phyloP scores from a whole-genome alignment of 805 yeast genomes.

The Wickerhamiella musiphila region DNA sequence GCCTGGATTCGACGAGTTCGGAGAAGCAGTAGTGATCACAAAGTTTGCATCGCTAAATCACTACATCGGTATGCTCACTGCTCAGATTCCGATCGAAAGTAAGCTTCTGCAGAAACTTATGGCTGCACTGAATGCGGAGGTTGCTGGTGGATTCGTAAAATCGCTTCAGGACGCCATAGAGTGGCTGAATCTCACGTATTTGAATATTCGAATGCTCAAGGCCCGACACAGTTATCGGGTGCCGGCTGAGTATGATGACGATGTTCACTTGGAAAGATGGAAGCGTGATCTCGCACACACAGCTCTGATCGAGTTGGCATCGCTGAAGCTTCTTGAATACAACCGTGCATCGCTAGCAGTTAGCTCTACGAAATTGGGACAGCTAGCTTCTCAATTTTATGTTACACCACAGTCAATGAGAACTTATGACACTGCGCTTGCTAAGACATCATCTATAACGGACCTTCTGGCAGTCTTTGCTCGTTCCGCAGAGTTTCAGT shows the following conservation, averaged over 20 bases:
- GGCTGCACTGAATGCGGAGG: slow-evolving; percentile 73
- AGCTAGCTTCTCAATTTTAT: slow-evolving; percentile 74
- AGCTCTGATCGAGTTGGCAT: slow-evolving; percentile 43
- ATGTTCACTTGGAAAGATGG: slow-evolving; percentile 30
- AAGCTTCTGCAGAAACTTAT: slow-evolving; percentile 55
- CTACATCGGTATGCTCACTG: slow-evolving; percentile 77
- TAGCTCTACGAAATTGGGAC: slow-evolving; percentile 49
- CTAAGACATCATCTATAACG: slow-evolving; percentile 46
- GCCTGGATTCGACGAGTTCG: slow-evolving; percentile 81
- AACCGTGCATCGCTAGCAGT: slow-evolving; percentile 31
- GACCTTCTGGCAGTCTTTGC: slow-evolving; percentile 69
- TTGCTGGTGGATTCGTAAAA: slow-evolving; percentile 52
- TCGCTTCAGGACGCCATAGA: slow-evolving; percentile 46
- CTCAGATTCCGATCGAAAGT: slow-evolving; percentile 84
- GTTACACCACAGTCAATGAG: slow-evolving; percentile 60
- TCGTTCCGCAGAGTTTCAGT: slow-evolving; percentile 67
- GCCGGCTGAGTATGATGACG: slow-evolving; percentile 44
- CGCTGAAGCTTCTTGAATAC: slow-evolving; percentile 43
- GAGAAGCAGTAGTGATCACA: slow-evolving; percentile 88
- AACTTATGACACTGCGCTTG: slow-evolving; percentile 42
- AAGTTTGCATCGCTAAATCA: slow-evolving; percentile 73
- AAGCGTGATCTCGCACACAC: slow-evolving; percentile 59
- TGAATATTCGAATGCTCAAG: slow-evolving; percentile 58
- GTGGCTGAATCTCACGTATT: slow-evolving; percentile 70
- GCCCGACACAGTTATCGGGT: slow-evolving; percentile 64